These are phyloP conservation scores for Termitomyces sp. DNA, from an alignment of 1,284 basidiomycete genomes.

Conservation along the genomic window DNA sequence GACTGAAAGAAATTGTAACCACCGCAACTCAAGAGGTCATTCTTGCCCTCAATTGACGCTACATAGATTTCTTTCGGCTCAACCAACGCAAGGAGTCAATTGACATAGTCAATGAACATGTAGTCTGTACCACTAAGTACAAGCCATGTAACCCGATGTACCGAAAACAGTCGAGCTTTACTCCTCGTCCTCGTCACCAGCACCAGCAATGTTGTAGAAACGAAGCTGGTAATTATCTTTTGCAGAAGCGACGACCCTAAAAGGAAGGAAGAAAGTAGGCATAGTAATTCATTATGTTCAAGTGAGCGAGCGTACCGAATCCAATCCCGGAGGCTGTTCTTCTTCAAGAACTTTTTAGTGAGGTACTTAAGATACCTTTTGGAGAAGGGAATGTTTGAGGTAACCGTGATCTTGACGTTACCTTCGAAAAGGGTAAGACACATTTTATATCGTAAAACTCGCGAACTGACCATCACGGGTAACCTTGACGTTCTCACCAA, in stretches of 20 bases:
- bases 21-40: too few species aligned
- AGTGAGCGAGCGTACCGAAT: constrained; percentile 51
- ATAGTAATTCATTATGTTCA: neutral
- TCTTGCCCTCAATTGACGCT: too few species aligned
- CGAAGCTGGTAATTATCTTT: constrained; percentile 89
- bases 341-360: constrained; percentile 95
- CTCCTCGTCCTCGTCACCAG: constrained; percentile 50
- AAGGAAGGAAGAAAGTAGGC: neutral
- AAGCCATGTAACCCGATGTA: neutral
- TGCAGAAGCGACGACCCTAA: constrained; percentile 75
- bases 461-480: constrained; percentile 66
- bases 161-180: constrained; percentile 19
- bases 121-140: neutral
- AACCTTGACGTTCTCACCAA: constrained; percentile 83
- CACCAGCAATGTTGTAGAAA: constrained; percentile 86
- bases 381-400: constrained; percentile 81
- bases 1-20: too few species aligned
- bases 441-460: neutral
- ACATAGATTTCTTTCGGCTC: too few species aligned
- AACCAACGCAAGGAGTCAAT: neutral
- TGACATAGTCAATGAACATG: neutral
- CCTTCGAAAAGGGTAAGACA: constrained; percentile 31
- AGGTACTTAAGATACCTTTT: constrained; percentile 93
- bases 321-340: constrained; percentile 82
- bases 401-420: constrained; percentile 76